Conservation (phyloP, 257 asterid genomes). For the Nicotiana knightiana region DNA sequence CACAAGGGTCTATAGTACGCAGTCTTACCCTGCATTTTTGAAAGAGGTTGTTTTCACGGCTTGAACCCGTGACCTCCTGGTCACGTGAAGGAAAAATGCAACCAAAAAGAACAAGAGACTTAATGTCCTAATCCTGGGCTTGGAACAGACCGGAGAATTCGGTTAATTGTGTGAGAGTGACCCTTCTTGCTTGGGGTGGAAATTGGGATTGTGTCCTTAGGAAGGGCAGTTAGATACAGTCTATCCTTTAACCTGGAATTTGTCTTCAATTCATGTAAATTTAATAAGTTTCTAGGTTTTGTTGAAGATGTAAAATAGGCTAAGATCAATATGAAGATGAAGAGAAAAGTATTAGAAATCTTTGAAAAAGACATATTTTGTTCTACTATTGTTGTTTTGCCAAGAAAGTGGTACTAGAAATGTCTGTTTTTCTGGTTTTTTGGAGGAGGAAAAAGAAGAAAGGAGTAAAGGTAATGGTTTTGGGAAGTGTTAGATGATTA, state of each 20-base stretch:
- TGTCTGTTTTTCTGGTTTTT: background rate
- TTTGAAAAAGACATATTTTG: background rate
- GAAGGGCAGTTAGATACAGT: background rate
- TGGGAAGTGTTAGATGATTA: background rate
- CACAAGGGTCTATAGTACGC: too few relatives aligned
- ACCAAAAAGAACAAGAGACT: background rate
- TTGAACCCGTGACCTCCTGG: too few relatives aligned
- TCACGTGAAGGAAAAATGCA: background rate
- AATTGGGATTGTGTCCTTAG: background rate
- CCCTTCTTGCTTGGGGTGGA: background rate
- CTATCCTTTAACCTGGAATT: background rate
- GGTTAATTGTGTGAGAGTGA: background rate
- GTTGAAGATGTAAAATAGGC: background rate
- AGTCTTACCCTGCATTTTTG: too few relatives aligned
- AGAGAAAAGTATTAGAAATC: background rate
- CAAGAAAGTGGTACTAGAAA: background rate
- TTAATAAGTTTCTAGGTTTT: background rate
- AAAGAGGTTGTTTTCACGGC: too few relatives aligned
- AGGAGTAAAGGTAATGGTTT: background rate
- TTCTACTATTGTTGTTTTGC: background rate
- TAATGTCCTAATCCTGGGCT: background rate
- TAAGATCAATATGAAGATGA: background rate
- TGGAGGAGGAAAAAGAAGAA: background rate
- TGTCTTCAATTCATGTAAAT: background rate
- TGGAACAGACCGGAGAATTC: background rate